Conservation (phyloP, 2,329 filamentous ascomycete species). For the Hansfordia pulvinata region DNA sequence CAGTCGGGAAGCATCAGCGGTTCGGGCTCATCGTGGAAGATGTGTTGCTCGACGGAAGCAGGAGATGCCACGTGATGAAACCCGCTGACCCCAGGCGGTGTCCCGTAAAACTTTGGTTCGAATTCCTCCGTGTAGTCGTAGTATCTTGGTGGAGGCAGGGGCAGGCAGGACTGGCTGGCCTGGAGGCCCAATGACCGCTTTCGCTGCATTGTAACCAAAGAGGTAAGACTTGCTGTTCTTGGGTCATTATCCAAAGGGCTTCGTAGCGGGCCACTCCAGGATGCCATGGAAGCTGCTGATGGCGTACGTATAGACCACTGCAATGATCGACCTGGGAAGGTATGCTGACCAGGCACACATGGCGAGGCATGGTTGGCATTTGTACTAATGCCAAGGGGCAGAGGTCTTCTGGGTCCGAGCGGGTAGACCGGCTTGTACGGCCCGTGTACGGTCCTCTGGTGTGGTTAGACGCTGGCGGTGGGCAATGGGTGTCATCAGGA, state of each 20-base stretch:
- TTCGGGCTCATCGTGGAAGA: too few relatives aligned
- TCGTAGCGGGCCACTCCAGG: slow-evolving; percentile 15
- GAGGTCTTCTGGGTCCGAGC: slow-evolving; percentile 20
- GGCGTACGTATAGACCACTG: slow-evolving; percentile 13
- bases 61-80: too few relatives aligned
- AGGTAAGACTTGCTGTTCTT: slow-evolving; percentile 34
- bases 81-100: too few relatives aligned
- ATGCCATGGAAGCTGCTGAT: slow-evolving; percentile 20
- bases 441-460: slow-evolving; percentile 30
- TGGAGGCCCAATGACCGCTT: slow-evolving; percentile 13
- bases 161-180: slow-evolving; percentile 6
- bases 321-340: slow-evolving; percentile 8
- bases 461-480: slow-evolving; percentile 1
- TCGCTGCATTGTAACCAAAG: slow-evolving; percentile 34
- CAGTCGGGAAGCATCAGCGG: slow-evolving; percentile 7
- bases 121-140: slow-evolving; percentile 42
- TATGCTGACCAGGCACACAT: slow-evolving; percentile 18
- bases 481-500: slow-evolving; percentile 3
- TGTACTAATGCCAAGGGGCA: slow-evolving; percentile 23
- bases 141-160: slow-evolving; percentile 22
- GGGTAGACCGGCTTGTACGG: slow-evolving; percentile 24
- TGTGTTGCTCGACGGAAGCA: too few relatives aligned
- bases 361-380: slow-evolving; percentile 26
- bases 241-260: slow-evolving; percentile 21
- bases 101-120: too few relatives aligned